A percentile compares a stretch with the other conserved stretches of the same genome.
These are phyloP conservation scores for Scenedesmus sp. DNA, from an alignment of 163 green algal genomes.

Conservation along the genomic window DNA sequence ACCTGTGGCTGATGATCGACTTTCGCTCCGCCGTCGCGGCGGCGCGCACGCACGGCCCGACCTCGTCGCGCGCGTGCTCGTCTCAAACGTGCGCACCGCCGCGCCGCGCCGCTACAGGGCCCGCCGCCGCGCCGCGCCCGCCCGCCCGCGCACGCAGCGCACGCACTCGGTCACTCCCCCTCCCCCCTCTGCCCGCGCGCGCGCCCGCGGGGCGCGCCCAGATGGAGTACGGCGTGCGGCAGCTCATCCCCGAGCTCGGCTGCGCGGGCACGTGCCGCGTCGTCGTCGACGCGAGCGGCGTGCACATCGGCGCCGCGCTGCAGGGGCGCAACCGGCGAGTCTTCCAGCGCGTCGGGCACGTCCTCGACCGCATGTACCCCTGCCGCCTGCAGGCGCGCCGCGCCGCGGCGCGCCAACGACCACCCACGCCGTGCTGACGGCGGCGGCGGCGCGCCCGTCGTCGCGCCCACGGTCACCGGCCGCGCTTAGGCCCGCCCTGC, in stretches of 20 bases:
- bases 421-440: too few species aligned
- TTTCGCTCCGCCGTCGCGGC: slow-evolving; percentile 38
- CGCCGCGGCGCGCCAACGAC: not conserved
- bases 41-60: slow-evolving; percentile 37
- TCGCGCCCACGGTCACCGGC: too few species aligned
- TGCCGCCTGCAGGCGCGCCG: slow-evolving; percentile 36
- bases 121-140: too few species aligned
- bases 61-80: slow-evolving; percentile 25
- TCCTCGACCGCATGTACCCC: slow-evolving; percentile 44
- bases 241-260: slow-evolving; percentile 16
- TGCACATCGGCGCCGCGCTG: slow-evolving; percentile 20
- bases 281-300: slow-evolving; percentile 21
- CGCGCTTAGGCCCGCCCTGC: too few species aligned
- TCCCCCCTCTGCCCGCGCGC: not conserved
- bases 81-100: slow-evolving; percentile 42
- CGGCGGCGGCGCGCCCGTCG: too few species aligned
- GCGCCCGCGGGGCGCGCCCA: not conserved
- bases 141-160: too few species aligned
- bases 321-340: not conserved
- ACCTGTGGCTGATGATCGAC: slow-evolving; percentile 49
- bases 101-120: too few species aligned
- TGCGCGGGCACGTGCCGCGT: slow-evolving; percentile 19
- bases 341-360: slow-evolving; percentile 23
- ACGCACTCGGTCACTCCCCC: not conserved
- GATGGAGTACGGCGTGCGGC: slow-evolving; percentile 46